A percentile compares a stretch with the other conserved stretches of the same genome.
phyloP scores from a whole-genome alignment of 345 rosid genomes.

The Hibiscus tridactylites region DNA sequence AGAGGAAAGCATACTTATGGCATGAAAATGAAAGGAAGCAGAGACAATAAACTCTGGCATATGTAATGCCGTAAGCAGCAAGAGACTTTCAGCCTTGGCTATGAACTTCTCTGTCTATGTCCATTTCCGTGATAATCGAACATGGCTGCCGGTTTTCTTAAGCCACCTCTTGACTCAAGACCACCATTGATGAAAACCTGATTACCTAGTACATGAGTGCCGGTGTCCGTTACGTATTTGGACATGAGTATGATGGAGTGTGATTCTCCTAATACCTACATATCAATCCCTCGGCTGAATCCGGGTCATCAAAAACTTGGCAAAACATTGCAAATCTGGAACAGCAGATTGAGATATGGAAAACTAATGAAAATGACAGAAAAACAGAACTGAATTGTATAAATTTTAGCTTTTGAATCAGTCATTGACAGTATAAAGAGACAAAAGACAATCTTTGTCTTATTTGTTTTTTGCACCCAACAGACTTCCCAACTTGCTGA shows the following conservation, averaged over 20 bases:
- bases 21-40: conserved; percentile 1
- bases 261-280: not conserved
- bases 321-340: too few species aligned
- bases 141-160: not conserved
- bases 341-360: too few species aligned
- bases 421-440: not conserved
- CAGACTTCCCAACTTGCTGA: not conserved
- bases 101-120: not conserved
- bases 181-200: not conserved
- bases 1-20: not conserved
- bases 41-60: not conserved
- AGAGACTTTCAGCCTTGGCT: not conserved
- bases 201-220: not conserved
- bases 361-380: too few species aligned
- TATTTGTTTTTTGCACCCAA: not conserved
- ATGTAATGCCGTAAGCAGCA: not conserved
- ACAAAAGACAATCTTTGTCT: not conserved
- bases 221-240: not conserved
- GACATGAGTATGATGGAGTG: not conserved
- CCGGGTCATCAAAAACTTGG: not conserved
- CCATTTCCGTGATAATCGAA: not conserved
- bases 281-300: not conserved
- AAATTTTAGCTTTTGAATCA: not conserved
- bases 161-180: not conserved
- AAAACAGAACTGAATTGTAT: not conserved